These are phyloP conservation scores for Solioccasus polychromus DNA, from an alignment of 768 basidiomycete species.

Conservation along the genomic window DNA sequence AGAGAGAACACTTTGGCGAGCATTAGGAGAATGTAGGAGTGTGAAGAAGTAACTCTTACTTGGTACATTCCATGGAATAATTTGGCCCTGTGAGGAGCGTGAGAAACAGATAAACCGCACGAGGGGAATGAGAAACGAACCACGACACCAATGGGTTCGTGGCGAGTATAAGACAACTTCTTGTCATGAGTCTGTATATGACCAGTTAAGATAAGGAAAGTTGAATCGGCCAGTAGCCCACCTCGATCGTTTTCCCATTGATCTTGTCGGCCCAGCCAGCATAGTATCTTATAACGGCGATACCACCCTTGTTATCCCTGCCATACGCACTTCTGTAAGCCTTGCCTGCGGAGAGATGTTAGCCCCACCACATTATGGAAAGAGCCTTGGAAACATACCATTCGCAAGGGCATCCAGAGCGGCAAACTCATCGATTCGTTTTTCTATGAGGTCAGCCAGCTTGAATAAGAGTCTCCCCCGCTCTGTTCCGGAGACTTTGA, in stretches of 20 bases:
- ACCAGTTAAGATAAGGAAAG: not conserved
- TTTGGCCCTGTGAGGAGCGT: too few species aligned
- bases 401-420: conserved; percentile 75
- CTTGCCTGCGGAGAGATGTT: conserved; percentile 43
- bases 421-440: conserved; percentile 59
- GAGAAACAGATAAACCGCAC: too few species aligned
- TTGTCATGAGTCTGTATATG: conserved; percentile 26
- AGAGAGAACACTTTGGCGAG: conserved; percentile 55
- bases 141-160: conserved; percentile 23
- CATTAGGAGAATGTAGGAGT: not conserved
- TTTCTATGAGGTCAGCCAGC: conserved; percentile 63
- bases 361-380: not conserved
- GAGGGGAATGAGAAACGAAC: not conserved
- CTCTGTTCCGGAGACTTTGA: conserved; percentile 48
- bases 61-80: conserved; percentile 71
- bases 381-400: conserved; percentile 41
- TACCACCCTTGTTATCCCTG: conserved; percentile 41
- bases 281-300: conserved; percentile 64
- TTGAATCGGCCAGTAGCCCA: not conserved
- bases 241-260: conserved; percentile 70
- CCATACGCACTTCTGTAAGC: conserved; percentile 46
- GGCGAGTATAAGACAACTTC: conserved; percentile 14
- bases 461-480: conserved; percentile 59
- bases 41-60: conserved; percentile 25
- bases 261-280: conserved; percentile 91